Conservation (phyloP, 345 rosid genomes). For the Pugionium dolabratum region DNA sequence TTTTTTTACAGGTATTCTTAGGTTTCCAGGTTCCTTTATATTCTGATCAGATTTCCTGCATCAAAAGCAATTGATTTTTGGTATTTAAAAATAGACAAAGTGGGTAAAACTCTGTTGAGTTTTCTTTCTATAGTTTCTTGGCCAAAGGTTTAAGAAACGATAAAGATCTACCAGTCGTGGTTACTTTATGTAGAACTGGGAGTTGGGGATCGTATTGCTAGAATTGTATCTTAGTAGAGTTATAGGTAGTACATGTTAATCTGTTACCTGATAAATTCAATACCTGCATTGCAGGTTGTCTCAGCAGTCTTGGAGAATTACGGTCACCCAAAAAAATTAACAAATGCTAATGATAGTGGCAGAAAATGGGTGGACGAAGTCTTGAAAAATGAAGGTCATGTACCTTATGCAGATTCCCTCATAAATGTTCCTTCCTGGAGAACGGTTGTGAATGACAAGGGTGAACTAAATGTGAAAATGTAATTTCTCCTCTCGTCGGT, state of each 20-base stretch:
- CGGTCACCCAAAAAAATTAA: conserved; percentile 46
- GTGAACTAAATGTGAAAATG: conserved; percentile 69
- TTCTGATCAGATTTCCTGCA: conserved; percentile 3
- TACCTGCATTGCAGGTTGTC: conserved; percentile 64
- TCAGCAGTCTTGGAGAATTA: conserved; percentile 88
- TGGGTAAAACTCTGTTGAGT: neutral
- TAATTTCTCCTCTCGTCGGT: conserved; percentile 42
- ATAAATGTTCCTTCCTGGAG: conserved; percentile 73
- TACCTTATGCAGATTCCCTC: conserved; percentile 48
- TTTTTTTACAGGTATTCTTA: neutral
- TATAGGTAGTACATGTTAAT: conserved; percentile 14
- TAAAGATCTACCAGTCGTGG: neutral
- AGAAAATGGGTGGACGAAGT: conserved; percentile 79
- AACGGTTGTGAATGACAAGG: conserved; percentile 69
- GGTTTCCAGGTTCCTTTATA: conserved; percentile 13
- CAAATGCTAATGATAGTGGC: conserved; percentile 47
- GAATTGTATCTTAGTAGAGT: conserved; percentile 10
- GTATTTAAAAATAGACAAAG: neutral
- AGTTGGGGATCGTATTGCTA: neutral
- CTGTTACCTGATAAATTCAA: conserved; percentile 8
- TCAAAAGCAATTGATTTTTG: conserved; percentile 12
- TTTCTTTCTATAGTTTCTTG: conserved; percentile 10
- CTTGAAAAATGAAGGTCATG: conserved; percentile 68
- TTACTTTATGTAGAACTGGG: conserved; percentile 5
- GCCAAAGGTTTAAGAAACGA: neutral